Evolutionary conservation across 768 basidiomycete species (phyloP), one percentile per base, ranked within the genome.

Genomic region (Hericium coralloides): DNA sequence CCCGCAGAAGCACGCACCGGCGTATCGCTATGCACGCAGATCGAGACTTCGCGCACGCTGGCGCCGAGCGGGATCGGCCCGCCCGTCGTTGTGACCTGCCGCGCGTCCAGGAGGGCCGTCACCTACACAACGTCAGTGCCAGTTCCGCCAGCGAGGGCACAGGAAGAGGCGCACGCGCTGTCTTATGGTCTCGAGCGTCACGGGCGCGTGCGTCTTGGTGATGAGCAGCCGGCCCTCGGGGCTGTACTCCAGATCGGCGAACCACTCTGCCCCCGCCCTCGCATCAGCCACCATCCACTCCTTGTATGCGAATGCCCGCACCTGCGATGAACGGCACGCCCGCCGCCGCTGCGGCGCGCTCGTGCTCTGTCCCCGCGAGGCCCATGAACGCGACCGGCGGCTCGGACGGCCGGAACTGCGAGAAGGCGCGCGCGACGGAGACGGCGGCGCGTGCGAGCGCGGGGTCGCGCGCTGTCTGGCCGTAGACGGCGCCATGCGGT

Each of bases 21-120:
- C 0, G 81, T 84, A 56, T 85, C 83, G 0, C 82, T 84, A 64
- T 85, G 84, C 58, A 80, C 80, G 55, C 82, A 85, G 20, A 85
- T 84, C 4, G 83, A 78, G 0, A 85, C 79, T 53, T 81, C 78
- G 0, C 61, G 55, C 9, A 84, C 63, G 51, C 73, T 71, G n/a
- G n/a, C n/a, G n/a, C n/a, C n/a, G n/a, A n/a, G n/a, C n/a, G n/a
- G n/a, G n/a, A n/a, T n/a, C n/a, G n/a, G n/a, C n/a, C n/a, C n/a
- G 2, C 75, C 77, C 23, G 68, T 66, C 1, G 71, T 67, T 2
- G 83, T 84, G 12, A 81, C 81, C 49, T 73, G 63, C 4, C 73
- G 76, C 55, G 68, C 65, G 14, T 62, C 65, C 26, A 84, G 72
- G 10, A 84, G 63, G 18, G 66, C 71, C n/a, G 63, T 66, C n/a